phyloP scores from a whole-genome alignment of 441 rosid genomes.

The Flueggea neowawraea region DNA sequence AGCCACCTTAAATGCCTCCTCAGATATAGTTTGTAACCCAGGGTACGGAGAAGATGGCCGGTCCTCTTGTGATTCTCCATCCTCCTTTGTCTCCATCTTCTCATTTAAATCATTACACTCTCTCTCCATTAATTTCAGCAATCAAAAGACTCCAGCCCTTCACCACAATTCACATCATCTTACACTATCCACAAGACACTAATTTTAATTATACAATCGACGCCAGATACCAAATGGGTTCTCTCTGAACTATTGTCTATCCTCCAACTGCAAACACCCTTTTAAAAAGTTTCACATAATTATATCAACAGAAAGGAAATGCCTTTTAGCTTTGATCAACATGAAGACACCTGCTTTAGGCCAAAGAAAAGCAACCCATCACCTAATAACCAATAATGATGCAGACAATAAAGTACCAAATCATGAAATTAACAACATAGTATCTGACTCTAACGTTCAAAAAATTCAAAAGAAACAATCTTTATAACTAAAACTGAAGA shows the following conservation, averaged over 20 bases:
- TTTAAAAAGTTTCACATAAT: conserved; percentile 6
- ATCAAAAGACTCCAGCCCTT: conserved; percentile 9
- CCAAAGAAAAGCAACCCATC: background rate
- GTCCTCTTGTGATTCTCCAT: conserved; percentile 44
- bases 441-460: conserved; percentile 14
- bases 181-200: conserved; percentile 11
- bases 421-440: conserved; percentile 12
- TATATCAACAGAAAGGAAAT: conserved; percentile 1
- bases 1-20: conserved; percentile 50
- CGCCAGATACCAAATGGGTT: conserved; percentile 7
- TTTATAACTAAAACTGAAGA: conserved; percentile 19
- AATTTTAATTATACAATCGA: conserved; percentile 11
- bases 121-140: conserved; percentile 6
- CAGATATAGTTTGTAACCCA: conserved; percentile 31
- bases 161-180: conserved; percentile 1
- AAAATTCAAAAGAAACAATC: conserved; percentile 4
- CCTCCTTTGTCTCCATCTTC: conserved; percentile 51
- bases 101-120: conserved; percentile 18
- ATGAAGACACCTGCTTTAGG: conserved; percentile 17
- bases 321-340: conserved; percentile 8
- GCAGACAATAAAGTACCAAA: conserved; percentile 9
- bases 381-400: background rate
- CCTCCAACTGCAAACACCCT: conserved; percentile 14
- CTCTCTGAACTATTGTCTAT: conserved; percentile 12
- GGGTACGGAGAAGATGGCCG: conserved; percentile 30